Conservation (phyloP, 805 yeast species). For the Lipomyces sp. region DNA sequence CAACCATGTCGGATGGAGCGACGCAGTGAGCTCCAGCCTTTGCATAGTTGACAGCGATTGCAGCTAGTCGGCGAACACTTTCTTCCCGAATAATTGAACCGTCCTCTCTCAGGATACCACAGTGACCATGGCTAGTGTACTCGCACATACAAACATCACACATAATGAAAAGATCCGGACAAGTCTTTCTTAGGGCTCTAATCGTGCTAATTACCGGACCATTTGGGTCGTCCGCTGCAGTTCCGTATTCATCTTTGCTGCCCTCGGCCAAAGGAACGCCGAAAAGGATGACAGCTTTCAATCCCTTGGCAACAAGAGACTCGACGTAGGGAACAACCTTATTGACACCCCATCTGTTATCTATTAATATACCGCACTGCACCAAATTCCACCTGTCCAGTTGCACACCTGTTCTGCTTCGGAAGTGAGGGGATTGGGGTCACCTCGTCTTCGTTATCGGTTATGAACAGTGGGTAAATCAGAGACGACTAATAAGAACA, state of each 20-base stretch:
- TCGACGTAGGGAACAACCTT: slow-evolving; percentile 73
- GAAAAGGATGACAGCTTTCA: slow-evolving; percentile 82
- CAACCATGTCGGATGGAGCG: slow-evolving; percentile 98
- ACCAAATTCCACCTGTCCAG: not conserved
- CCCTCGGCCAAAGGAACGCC: slow-evolving; percentile 85
- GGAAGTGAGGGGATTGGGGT: slow-evolving; percentile 77
- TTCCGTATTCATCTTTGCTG: slow-evolving; percentile 77
- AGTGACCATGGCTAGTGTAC: slow-evolving; percentile 97
- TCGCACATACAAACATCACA: slow-evolving; percentile 97
- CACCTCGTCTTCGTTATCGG: slow-evolving; percentile 82
- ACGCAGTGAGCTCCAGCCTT: slow-evolving; percentile 94
- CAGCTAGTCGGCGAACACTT: slow-evolving; percentile 83
- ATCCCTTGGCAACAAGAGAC: slow-evolving; percentile 75
- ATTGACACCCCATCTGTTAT: slow-evolving; percentile 73
- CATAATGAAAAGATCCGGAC: slow-evolving; percentile 84
- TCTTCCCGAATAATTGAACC: slow-evolving; percentile 78
- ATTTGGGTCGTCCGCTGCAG: slow-evolving; percentile 92
- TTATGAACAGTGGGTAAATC: slow-evolving; percentile 86
- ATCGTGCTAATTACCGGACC: slow-evolving; percentile 91
- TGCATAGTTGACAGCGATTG: slow-evolving; percentile 94
- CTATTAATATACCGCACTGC: not conserved
- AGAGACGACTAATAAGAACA: slow-evolving; percentile 48
- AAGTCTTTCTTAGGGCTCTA: slow-evolving; percentile 62
- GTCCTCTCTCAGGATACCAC: slow-evolving; percentile 87
- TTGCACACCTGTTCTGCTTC: slow-evolving; percentile 59